These are phyloP conservation scores for Acidiella bohemica DNA, from an alignment of 495 filamentous ascomycete genomes.

Conservation along the genomic window DNA sequence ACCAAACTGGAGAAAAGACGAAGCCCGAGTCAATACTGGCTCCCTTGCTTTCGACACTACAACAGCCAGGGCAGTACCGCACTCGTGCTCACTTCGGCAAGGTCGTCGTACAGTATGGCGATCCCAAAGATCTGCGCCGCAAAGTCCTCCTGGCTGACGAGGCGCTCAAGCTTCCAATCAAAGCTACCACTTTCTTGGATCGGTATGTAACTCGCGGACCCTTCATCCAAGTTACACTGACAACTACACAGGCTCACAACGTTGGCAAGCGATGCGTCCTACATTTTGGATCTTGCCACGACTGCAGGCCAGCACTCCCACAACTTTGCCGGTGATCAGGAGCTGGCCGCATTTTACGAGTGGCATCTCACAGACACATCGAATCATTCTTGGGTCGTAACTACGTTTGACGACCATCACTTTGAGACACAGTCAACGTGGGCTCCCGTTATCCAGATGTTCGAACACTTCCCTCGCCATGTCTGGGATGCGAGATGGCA, in stretches of 20 bases:
- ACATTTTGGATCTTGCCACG: neutral
- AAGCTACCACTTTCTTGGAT: too few species aligned
- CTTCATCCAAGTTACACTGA: too few species aligned
- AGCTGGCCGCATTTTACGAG: neutral
- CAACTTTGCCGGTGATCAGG: too few species aligned
- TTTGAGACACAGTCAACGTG: neutral
- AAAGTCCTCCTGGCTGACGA: neutral
- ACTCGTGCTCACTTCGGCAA: neutral
- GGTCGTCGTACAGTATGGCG: neutral
- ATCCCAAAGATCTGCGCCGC: neutral
- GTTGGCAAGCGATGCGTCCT: neutral
- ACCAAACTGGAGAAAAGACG: too few species aligned
- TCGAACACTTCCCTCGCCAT: conserved; percentile 33
- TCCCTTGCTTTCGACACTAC: too few species aligned
- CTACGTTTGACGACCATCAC: neutral
- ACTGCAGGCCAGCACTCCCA: neutral
- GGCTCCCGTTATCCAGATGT: conserved; percentile 13
- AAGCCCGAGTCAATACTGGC: too few species aligned
- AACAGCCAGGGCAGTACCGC: neutral
- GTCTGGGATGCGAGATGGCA: conserved; percentile 37
- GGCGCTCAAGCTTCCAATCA: too few species aligned
- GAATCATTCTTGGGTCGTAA: too few species aligned
- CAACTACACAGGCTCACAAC: neutral
- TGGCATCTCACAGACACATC: neutral
- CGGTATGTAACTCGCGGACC: neutral